Evolutionary conservation across 2,329 filamentous ascomycete genomes (phyloP).

Genomic region (Pseudopyricularia cyperi): DNA sequence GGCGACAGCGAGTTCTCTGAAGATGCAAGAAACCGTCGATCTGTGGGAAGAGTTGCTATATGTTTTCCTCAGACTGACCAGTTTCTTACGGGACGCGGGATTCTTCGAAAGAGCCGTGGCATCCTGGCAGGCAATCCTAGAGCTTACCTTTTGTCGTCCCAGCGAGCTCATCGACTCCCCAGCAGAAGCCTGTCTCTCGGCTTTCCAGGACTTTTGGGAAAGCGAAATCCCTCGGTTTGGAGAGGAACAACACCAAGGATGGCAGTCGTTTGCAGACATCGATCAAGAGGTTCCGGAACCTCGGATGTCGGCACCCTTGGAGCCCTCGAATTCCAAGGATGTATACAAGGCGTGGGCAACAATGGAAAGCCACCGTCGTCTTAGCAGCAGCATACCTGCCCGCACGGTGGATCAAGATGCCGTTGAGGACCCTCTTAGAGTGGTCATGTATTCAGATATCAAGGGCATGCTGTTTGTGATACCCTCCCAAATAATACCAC

Average conservation of each 20-base stretch:
- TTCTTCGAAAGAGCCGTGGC: conserved; percentile 66
- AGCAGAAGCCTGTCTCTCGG: not conserved
- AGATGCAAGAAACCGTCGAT: conserved; percentile 2
- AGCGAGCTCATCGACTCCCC: conserved; percentile 11
- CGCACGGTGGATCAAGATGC: conserved; percentile 61
- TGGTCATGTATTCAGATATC: conserved; percentile 71
- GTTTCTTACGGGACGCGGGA: conserved; percentile 63
- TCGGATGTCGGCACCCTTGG: not conserved
- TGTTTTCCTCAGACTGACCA: conserved; percentile 60
- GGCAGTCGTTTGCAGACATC: conserved; percentile 38
- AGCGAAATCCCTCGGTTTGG: conserved; percentile 69
- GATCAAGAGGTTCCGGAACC: conserved; percentile 2
- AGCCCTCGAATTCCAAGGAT: conserved; percentile 22
- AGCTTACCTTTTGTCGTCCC: conserved; percentile 54
- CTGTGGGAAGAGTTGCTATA: conserved; percentile 43
- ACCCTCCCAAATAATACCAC: conserved; percentile 20
- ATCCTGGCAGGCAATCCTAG: conserved; percentile 72
- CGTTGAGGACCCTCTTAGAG: conserved; percentile 71
- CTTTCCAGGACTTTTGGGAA: conserved; percentile 75
- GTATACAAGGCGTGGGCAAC: conserved; percentile 37
- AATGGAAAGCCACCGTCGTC: conserved; percentile 37
- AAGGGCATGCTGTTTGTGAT: conserved; percentile 45
- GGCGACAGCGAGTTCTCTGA: conserved; percentile 1
- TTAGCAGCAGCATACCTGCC: conserved; percentile 47
- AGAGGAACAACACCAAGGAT: conserved; percentile 58